phyloP scores from a whole-genome alignment of 2,329 filamentous ascomycete genomes.

The Aureobasidium uvarum region DNA sequence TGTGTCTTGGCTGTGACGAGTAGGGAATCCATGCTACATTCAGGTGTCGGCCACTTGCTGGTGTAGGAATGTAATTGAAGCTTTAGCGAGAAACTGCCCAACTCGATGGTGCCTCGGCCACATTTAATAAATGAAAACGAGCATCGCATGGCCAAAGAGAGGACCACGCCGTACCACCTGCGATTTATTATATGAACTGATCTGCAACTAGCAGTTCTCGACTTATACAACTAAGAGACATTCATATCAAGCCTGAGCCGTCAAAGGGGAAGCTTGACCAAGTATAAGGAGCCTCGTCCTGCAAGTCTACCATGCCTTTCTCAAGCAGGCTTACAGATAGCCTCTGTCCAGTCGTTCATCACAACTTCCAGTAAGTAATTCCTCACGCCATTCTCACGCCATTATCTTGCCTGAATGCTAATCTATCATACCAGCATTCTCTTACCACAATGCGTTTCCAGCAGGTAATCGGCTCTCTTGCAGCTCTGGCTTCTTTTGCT shows the following conservation, averaged over 20 bases:
- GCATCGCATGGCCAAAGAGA: slow-evolving; percentile 19
- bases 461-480: slow-evolving; percentile 28
- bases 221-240: slow-evolving; percentile 17
- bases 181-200: slow-evolving; percentile 22
- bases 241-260: slow-evolving; percentile 18
- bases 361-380: slow-evolving; percentile 20
- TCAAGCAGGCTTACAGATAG: slow-evolving; percentile 26
- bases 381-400: slow-evolving; percentile 20
- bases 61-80: slow-evolving; percentile 5
- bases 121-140: not conserved
- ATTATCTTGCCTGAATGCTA: slow-evolving; percentile 20
- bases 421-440: slow-evolving; percentile 21
- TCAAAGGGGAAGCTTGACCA: slow-evolving; percentile 27
- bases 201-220: slow-evolving; percentile 27
- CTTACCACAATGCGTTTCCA: slow-evolving; percentile 27
- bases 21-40: not conserved
- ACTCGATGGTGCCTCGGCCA: not conserved
- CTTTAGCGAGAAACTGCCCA: slow-evolving; percentile 4
- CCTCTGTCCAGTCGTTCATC: slow-evolving; percentile 28
- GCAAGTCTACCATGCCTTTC: slow-evolving; percentile 24
- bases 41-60: slow-evolving; percentile 1
- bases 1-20: not conserved
- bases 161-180: slow-evolving; percentile 7
- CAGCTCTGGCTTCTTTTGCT: slow-evolving; percentile 24
- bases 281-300: slow-evolving; percentile 22